A percentile compares a stretch with the other conserved stretches of the same genome.
Evolutionary conservation across 2,329 filamentous ascomycete species (phyloP).

Genomic region (Ceratocystis variospora): DNA sequence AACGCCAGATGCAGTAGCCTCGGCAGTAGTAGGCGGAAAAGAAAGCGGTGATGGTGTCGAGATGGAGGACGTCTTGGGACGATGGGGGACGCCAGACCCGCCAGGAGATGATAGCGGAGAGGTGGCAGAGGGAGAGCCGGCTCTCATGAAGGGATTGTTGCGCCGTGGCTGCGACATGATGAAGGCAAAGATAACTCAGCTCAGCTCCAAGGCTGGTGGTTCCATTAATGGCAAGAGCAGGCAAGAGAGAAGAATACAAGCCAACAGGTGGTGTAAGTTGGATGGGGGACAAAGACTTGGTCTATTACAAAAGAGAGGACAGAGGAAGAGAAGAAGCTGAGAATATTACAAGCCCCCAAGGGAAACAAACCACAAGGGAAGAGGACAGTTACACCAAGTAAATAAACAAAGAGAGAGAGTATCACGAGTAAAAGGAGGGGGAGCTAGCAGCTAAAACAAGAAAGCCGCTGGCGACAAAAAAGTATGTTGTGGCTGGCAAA

Average conservation of each 20-base stretch:
- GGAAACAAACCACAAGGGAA: not conserved
- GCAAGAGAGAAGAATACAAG: not conserved
- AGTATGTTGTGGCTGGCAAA: not conserved
- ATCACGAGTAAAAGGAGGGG: constrained; percentile 11
- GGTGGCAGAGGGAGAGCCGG: constrained; percentile 39
- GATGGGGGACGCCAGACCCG: constrained; percentile 27
- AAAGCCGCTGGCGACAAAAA: not conserved
- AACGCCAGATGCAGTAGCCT: not conserved
- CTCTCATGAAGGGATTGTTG: constrained; percentile 66
- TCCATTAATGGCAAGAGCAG: not conserved
- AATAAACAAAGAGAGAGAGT: constrained; percentile 16
- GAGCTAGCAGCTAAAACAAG: not conserved
- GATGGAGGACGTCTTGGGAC: constrained; percentile 67
- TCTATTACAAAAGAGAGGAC: constrained; percentile 10
- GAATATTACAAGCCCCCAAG: not conserved
- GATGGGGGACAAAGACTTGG: not conserved
- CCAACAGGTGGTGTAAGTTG: not conserved
- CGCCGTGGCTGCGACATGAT: constrained; percentile 48
- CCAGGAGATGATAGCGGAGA: constrained; percentile 26
- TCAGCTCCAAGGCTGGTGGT: not conserved
- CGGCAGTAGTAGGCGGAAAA: constrained; percentile 25
- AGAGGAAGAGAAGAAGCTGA: constrained; percentile 17
- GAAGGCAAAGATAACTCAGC: not conserved
- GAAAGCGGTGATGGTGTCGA: constrained; percentile 41
- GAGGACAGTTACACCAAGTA: constrained; percentile 9